These are phyloP conservation scores for Crithidia fasciculata DNA, from an alignment of 208 protist species.

Conservation along the genomic window DNA sequence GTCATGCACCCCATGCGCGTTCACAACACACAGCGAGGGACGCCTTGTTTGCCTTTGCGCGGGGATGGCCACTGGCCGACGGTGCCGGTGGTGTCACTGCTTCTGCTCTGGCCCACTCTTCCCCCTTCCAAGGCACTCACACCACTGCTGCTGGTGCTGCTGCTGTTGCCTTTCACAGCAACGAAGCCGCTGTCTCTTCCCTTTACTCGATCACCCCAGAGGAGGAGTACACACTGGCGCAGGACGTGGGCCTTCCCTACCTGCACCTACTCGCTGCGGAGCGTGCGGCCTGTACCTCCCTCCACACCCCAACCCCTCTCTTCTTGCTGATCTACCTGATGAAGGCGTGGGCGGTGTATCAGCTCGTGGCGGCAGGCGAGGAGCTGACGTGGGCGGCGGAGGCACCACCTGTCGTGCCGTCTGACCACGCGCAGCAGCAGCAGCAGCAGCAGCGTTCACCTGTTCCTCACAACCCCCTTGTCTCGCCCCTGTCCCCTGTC, in stretches of 20 bases:
- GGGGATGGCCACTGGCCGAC: conserved; percentile 21
- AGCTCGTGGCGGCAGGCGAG: conserved; percentile 29
- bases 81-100: background rate
- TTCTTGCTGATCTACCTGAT: conserved; percentile 46
- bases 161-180: background rate
- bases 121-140: too few species aligned
- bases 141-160: too few species aligned
- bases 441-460: background rate
- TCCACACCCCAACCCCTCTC: conserved; percentile 31
- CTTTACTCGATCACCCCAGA: conserved; percentile 21
- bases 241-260: conserved; percentile 71
- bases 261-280: conserved; percentile 64
- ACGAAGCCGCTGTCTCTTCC: background rate
- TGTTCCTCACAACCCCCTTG: background rate
- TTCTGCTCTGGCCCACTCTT: background rate
- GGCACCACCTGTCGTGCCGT: too few species aligned
- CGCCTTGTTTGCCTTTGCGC: conserved; percentile 15
- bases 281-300: conserved; percentile 26
- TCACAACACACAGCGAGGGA: background rate
- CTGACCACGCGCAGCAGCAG: background rate
- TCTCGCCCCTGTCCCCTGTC: conserved; percentile 10
- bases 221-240: conserved; percentile 38
- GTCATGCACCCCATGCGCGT: too few species aligned
- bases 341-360: conserved; percentile 60
- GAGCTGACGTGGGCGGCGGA: conserved; percentile 12